Percentiles rank a stretch among this genome's conserved stretches.
phyloP scores from a whole-genome alignment of 202 grass and related monocot genomes.

The Hordeum pubiflorum region DNA sequence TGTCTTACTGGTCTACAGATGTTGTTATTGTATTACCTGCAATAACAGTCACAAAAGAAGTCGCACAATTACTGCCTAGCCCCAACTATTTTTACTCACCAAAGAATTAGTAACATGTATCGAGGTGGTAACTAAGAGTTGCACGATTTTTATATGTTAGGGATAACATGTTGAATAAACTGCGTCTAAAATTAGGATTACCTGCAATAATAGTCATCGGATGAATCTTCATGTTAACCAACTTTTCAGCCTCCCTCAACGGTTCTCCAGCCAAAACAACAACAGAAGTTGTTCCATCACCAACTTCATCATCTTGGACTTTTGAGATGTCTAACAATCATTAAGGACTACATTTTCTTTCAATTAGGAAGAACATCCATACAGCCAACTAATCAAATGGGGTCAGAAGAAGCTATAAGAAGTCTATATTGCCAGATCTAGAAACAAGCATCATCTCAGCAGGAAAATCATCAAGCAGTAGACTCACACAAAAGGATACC shows the following conservation, averaged over 20 bases:
- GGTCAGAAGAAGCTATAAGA: neutral
- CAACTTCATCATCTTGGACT: slow-evolving; percentile 99
- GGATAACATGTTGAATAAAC: neutral
- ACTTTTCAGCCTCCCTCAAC: slow-evolving; percentile 79
- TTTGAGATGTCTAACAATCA: slow-evolving; percentile 76
- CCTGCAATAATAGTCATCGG: slow-evolving; percentile 99
- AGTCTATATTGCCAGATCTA: neutral
- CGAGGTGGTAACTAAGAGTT: neutral
- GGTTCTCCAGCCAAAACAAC: slow-evolving; percentile 95
- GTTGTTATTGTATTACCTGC: neutral
- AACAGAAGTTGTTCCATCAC: slow-evolving; percentile 94
- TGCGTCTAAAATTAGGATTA: slow-evolving; percentile 8
- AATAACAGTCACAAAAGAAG: no score
- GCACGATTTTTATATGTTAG: neutral
- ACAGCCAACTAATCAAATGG: neutral
- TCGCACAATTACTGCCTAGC: no score
- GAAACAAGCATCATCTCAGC: neutral
- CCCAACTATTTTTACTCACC: no score
- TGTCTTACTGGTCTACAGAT: neutral
- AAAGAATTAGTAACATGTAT: neutral
- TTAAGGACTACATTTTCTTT: slow-evolving; percentile 38
- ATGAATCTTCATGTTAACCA: slow-evolving; percentile 91
- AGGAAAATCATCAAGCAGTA: neutral
- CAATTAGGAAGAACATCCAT: neutral
- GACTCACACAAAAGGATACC: slow-evolving; percentile 58